Conservation (phyloP, 306 rosid species). For the Sophora flavescens region DNA sequence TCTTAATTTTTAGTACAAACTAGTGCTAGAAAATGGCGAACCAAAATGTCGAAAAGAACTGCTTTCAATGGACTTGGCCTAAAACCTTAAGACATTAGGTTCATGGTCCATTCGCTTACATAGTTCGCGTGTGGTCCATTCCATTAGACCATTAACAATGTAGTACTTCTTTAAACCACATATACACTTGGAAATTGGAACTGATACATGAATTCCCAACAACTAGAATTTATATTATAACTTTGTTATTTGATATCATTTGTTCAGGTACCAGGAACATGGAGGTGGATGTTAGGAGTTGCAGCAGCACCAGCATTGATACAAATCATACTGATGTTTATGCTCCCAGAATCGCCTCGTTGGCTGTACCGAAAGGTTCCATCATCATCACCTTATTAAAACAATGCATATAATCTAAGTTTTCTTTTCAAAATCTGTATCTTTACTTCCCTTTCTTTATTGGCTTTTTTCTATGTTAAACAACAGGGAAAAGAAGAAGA, state of each 20-base stretch:
- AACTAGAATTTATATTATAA: not conserved
- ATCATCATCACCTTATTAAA: not conserved
- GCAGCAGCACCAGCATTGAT: constrained; percentile 66
- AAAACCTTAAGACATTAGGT: no score
- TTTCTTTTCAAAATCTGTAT: not conserved
- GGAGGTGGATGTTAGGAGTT: constrained; percentile 86
- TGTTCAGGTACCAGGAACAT: constrained; percentile 67
- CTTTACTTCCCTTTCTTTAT: not conserved
- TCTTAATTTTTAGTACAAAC: not conserved
- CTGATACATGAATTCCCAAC: no score
- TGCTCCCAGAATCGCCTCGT: constrained; percentile 79
- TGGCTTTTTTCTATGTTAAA: no score
- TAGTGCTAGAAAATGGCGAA: no score
- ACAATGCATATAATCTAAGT: not conserved
- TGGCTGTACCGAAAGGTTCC: constrained; percentile 71
- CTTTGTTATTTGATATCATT: not conserved
- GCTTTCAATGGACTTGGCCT: no score
- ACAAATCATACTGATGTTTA: constrained; percentile 57
- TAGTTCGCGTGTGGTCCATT: no score
- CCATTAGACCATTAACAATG: no score
- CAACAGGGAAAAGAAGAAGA: constrained; percentile 63
- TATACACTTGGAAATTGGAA: no score
- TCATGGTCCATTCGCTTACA: no score
- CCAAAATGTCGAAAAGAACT: no score
- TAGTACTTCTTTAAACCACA: no score